Conservation (phyloP, 176 grass and related monocot genomes). For the Leersia perrieri region DNA sequence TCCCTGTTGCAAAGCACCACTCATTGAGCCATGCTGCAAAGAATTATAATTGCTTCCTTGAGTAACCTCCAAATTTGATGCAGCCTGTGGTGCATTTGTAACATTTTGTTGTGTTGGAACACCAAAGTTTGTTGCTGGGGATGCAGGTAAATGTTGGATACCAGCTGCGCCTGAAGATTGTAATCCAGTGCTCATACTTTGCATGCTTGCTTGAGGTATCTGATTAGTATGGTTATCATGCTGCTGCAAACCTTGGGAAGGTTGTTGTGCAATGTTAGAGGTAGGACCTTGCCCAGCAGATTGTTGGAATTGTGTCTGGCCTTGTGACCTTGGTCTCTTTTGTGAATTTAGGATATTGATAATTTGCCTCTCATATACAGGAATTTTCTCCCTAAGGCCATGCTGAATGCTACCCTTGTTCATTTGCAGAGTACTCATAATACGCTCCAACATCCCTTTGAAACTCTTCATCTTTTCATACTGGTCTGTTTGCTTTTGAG, state of each 20-base stretch:
- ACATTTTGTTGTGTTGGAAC: slow-evolving; percentile 69
- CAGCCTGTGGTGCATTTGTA: slow-evolving; percentile 52
- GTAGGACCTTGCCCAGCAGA: slow-evolving; percentile 47
- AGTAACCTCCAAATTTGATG: slow-evolving; percentile 51
- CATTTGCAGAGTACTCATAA: slow-evolving; percentile 46
- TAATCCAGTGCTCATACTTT: slow-evolving; percentile 44
- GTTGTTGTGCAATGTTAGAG: slow-evolving; percentile 49
- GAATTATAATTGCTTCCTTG: slow-evolving; percentile 63
- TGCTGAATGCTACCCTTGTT: slow-evolving; percentile 51
- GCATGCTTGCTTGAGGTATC: slow-evolving; percentile 58
- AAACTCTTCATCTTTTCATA: slow-evolving; percentile 70
- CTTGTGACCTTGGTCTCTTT: slow-evolving; percentile 48
- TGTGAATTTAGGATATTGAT: slow-evolving; percentile 46
- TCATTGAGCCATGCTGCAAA: slow-evolving; percentile 64
- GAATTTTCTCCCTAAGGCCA: slow-evolving; percentile 52
- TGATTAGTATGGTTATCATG: slow-evolving; percentile 66
- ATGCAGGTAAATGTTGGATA: slow-evolving; percentile 57
- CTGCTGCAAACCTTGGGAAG: slow-evolving; percentile 56
- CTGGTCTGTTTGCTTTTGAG: slow-evolving; percentile 47
- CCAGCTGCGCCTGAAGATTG: slow-evolving; percentile 46
- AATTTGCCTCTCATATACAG: slow-evolving; percentile 67
- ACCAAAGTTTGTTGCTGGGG: slow-evolving; percentile 63
- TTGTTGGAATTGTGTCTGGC: slow-evolving; percentile 54
- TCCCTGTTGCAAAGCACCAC: slow-evolving; percentile 43
- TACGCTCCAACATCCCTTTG: slow-evolving; percentile 53